Conservation (phyloP, 2,329 filamentous ascomycete species). For the Colletotrichum salicis region DNA sequence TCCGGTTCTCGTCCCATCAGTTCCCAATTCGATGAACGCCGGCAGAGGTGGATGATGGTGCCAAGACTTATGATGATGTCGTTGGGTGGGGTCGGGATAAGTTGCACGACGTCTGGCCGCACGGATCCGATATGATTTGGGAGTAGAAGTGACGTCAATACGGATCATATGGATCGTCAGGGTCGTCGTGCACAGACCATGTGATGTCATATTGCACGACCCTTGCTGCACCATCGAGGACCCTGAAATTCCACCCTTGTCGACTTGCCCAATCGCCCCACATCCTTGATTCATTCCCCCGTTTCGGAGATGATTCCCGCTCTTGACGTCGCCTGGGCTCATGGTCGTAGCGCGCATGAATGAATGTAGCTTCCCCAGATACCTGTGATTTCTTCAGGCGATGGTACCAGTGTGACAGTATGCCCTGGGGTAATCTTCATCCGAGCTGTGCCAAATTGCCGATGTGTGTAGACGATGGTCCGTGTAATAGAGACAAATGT, state of each 20-base stretch:
- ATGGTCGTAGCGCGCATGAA: no score
- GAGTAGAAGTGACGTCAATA: conserved; percentile 23
- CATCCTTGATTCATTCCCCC: background rate
- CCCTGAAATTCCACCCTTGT: conserved; percentile 24
- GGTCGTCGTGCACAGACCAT: conserved; percentile 24
- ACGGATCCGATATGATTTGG: background rate
- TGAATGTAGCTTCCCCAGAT: no score
- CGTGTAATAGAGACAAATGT: no score
- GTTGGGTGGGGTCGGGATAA: background rate
- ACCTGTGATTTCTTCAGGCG: no score
- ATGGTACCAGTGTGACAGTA: no score
- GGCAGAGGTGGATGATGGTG: conserved; percentile 2
- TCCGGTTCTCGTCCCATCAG: background rate
- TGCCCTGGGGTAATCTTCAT: no score
- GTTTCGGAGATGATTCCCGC: no score
- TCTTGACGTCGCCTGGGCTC: no score
- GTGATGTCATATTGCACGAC: conserved; percentile 31
- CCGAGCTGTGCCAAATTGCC: background rate
- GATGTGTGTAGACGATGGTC: no score
- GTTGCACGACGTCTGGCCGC: background rate
- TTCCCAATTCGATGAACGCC: background rate
- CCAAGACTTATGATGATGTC: conserved; percentile 30
- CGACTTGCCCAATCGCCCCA: background rate
- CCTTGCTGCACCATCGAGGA: conserved; percentile 29
- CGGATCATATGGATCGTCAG: conserved; percentile 28